phyloP scores from a whole-genome alignment of 305 asterid species.

The Caryopteris hybrid region DNA sequence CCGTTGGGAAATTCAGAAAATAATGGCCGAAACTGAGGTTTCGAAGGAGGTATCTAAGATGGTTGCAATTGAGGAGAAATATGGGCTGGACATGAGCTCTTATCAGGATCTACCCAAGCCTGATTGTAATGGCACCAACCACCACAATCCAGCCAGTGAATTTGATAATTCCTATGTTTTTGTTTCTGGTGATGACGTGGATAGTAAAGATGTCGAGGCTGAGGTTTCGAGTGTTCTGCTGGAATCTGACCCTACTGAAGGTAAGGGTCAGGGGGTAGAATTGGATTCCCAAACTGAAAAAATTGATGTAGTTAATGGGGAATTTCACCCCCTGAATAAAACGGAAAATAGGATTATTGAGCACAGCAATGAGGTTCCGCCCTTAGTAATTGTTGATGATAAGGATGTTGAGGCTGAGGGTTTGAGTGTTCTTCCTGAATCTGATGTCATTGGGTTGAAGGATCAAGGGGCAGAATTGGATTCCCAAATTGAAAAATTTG shows the following conservation, averaged over 20 bases:
- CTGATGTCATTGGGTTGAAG: neutral
- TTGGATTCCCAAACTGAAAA: neutral
- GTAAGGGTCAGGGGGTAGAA: neutral
- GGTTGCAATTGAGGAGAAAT: conserved; percentile 29
- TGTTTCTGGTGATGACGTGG: conserved; percentile 27
- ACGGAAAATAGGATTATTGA: neutral
- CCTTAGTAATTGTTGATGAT: neutral
- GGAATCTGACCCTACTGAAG: neutral
- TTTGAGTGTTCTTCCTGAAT: neutral
- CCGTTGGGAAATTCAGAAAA: conserved; percentile 19
- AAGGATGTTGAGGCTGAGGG: neutral
- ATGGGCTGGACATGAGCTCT: conserved; percentile 31
- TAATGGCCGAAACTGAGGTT: conserved; percentile 42
- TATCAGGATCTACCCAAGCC: conserved; percentile 29
- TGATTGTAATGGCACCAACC: conserved; percentile 29
- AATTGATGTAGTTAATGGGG: conserved; percentile 9
- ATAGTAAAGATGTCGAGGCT: neutral
- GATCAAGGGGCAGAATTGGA: conserved; percentile 2
- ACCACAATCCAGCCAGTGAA: conserved; percentile 23
- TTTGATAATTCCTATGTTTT: conserved; percentile 46
- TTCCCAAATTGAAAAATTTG: conserved; percentile 11
- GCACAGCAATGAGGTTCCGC: neutral
- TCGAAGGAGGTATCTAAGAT: conserved; percentile 26
- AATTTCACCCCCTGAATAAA: no score
- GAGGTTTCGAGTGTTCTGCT: neutral